phyloP scores from a whole-genome alignment of 306 rosid genomes.

The Malus asiatica region DNA sequence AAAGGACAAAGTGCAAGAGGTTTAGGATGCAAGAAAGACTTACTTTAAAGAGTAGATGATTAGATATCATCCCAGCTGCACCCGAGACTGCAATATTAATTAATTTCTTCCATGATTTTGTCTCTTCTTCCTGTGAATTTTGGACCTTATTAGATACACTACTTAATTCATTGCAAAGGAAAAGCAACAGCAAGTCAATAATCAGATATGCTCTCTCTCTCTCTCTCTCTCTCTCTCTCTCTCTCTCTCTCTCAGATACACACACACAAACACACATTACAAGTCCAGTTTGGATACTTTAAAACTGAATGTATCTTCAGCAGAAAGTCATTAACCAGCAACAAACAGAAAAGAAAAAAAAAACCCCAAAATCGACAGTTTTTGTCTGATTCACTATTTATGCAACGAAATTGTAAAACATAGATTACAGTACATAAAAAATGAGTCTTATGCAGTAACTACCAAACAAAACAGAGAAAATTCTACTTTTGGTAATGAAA shows the following conservation, averaged over 20 bases:
- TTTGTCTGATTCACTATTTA: background rate
- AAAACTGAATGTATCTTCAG: background rate
- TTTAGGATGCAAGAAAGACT: slow-evolving; percentile 17
- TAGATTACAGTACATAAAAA: background rate
- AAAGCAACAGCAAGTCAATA: background rate
- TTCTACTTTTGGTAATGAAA: background rate
- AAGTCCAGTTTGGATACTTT: background rate
- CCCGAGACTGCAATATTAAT: slow-evolving; percentile 90
- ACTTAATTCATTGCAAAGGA: background rate
- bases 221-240: background rate
- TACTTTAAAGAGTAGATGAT: slow-evolving; percentile 93
- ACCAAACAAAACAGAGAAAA: background rate
- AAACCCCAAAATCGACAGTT: background rate
- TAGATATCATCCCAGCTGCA: slow-evolving; percentile 98
- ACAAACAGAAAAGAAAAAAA: background rate
- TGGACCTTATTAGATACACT: background rate
- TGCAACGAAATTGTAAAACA: background rate
- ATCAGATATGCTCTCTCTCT: background rate
- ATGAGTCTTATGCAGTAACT: background rate
- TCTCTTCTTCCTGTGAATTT: slow-evolving; percentile 83
- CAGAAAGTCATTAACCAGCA: background rate
- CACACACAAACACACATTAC: background rate
- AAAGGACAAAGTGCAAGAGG: background rate
- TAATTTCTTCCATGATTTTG: slow-evolving; percentile 81
- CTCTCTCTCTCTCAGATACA: no score